Evolutionary conservation across 176 grass and related monocot species (phyloP).

Genomic region (Phragmites australis): DNA sequence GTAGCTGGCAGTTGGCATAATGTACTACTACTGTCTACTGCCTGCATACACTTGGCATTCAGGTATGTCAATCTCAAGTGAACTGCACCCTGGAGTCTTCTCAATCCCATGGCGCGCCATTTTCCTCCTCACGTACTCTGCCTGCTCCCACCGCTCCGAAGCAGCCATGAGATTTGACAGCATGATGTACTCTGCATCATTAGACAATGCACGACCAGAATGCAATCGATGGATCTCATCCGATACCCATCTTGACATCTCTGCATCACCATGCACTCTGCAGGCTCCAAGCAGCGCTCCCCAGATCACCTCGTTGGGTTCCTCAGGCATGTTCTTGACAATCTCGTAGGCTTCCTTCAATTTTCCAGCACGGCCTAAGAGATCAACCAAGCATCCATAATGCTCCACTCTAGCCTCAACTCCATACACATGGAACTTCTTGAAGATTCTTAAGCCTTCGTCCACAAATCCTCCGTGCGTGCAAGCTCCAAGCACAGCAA

Average conservation of each 20-base stretch:
- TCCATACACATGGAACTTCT: conserved; percentile 47
- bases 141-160: conserved; percentile 61
- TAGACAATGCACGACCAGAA: conserved; percentile 19
- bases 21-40: neutral
- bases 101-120: conserved; percentile 52
- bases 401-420: conserved; percentile 53
- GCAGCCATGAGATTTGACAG: conserved; percentile 66
- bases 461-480: conserved; percentile 63
- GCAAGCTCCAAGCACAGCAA: conserved; percentile 66
- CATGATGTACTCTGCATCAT: conserved; percentile 58
- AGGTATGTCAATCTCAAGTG: conserved; percentile 46
- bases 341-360: conserved; percentile 54
- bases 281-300: conserved; percentile 70
- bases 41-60: conserved; percentile 23
- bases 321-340: conserved; percentile 56
- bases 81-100: conserved; percentile 69
- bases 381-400: conserved; percentile 65
- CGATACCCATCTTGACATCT: conserved; percentile 44
- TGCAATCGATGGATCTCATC: conserved; percentile 37
- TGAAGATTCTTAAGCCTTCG: conserved; percentile 66
- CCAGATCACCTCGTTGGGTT: conserved; percentile 70
- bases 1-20: neutral
- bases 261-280: conserved; percentile 41
- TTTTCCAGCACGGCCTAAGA: conserved; percentile 60
- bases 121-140: conserved; percentile 53